A percentile compares a stretch with the other conserved stretches of the same genome.
These are phyloP conservation scores for Xylariales sp. DNA, from an alignment of 2,329 filamentous ascomycete genomes.

Conservation along the genomic window DNA sequence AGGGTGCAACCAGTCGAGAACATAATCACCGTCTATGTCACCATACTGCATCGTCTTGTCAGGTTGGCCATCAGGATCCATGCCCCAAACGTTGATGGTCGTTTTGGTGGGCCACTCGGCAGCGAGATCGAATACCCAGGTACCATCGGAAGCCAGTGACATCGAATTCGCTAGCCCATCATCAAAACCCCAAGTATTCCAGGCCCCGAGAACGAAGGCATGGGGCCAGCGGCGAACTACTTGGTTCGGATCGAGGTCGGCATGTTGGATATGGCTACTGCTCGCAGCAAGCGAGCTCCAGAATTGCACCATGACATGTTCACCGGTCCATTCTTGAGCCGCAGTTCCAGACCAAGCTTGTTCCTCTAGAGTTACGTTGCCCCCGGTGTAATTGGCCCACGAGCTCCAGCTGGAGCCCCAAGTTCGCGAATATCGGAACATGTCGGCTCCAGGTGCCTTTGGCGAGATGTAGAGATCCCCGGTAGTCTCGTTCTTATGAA, in stretches of 20 bases:
- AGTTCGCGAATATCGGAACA: conserved; percentile 58
- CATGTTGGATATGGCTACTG: conserved; percentile 56
- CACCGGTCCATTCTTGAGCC: conserved; percentile 53
- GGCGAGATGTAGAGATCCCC: conserved; percentile 46
- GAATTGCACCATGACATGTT: conserved; percentile 61
- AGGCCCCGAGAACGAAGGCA: conserved; percentile 57
- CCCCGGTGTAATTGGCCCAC: conserved; percentile 52
- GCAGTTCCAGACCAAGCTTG: conserved; percentile 55
- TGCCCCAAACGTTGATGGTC: conserved; percentile 64
- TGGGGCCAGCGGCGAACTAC: conserved; percentile 53
- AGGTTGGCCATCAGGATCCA: conserved; percentile 58
- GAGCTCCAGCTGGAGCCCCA: conserved; percentile 56
- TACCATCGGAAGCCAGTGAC: conserved; percentile 39
- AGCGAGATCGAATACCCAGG: conserved; percentile 58
- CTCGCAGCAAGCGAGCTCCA: conserved; percentile 56
- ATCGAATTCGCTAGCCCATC: conserved; percentile 51
- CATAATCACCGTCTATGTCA: conserved; percentile 55
- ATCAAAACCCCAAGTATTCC: conserved; percentile 62
- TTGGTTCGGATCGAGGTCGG: conserved; percentile 39
- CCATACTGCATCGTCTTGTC: conserved; percentile 57
- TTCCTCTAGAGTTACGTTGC: conserved; percentile 40
- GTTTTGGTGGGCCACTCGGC: conserved; percentile 58
- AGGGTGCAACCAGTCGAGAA: conserved; percentile 59
- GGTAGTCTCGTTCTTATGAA: conserved; percentile 32
- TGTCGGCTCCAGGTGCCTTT: conserved; percentile 55